These are phyloP conservation scores for Aspergillus taichungensis DNA, from an alignment of 495 filamentous ascomycete genomes.

Conservation along the genomic window DNA sequence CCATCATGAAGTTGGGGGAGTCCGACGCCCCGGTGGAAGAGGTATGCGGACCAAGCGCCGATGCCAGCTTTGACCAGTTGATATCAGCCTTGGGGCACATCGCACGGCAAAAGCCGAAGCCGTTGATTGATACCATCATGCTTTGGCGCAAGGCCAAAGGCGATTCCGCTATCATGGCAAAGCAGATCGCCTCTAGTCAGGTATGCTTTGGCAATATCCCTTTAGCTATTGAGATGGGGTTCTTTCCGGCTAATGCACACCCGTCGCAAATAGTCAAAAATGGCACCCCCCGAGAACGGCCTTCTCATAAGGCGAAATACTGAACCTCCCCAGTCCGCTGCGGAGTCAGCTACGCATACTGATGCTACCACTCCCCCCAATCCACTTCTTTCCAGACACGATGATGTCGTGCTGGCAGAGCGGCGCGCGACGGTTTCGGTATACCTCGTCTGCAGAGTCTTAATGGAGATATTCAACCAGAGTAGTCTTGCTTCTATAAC, in stretches of 20 bases:
- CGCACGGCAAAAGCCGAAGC: constrained; percentile 84
- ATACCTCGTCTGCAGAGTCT: constrained; percentile 85
- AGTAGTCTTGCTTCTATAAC: constrained; percentile 75
- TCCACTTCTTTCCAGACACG: constrained; percentile 49
- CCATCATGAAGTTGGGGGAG: constrained; percentile 62
- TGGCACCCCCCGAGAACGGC: constrained; percentile 24
- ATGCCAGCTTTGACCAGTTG: constrained; percentile 89
- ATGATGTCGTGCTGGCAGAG: constrained; percentile 66
- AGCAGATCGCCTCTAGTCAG: constrained; percentile 51
- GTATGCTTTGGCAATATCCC: constrained; percentile 22
- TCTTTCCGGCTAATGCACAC: neutral
- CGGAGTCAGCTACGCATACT: constrained; percentile 16
- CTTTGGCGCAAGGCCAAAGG: constrained; percentile 93
- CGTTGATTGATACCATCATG: constrained; percentile 96
- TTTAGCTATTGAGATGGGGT: neutral
- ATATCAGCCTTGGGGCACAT: constrained; percentile 91
- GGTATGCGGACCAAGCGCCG: constrained; percentile 82
- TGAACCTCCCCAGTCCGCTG: constrained; percentile 36
- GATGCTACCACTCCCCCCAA: constrained; percentile 18
- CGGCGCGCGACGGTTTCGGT: constrained; percentile 85
- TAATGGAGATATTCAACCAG: constrained; percentile 89
- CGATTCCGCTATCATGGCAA: constrained; percentile 61
- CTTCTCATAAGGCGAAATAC: constrained; percentile 44
- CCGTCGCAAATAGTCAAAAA: constrained; percentile 15
- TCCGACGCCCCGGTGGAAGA: constrained; percentile 73